Evolutionary conservation across 345 rosid species (phyloP), one percentile per base, ranked within the genome.

Genomic region (Camelina sativa): DNA sequence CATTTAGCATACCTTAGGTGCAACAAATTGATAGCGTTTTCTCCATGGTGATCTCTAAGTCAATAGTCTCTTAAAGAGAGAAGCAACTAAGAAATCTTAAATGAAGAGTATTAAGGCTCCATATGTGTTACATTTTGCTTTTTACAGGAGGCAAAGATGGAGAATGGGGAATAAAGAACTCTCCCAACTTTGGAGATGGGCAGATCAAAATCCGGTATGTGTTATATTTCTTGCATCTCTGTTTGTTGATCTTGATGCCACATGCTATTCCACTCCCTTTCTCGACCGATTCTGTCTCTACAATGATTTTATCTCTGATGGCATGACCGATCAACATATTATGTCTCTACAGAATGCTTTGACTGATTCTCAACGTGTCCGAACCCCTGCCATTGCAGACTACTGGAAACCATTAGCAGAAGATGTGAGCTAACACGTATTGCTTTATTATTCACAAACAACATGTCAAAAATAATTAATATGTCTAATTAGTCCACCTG

Each of bases 101-200:
- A 55, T 44, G 4, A 58, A 46, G 38, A 30, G 12, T 58, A 59
- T 51, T 20, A 41, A 65, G 17, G 17, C 50, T 72, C 69, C 51
- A 15, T 19, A 7, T 57, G 30, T 28, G 34, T 51, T 43, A 15
- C 47, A 4, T 48, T 63, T 73, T 69, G 11, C 67, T 75, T 85
- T 59, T 79, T 30, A 28, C 87, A 95, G 98, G 76, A 87, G 76
- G 77, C 92, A 87, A 50, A 89, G 97, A 76, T 92, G 96, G 93
- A 91, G 98, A 74, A 56, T 95, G 56, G 98, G 99, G 34, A 95
- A 95, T 69, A 95, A 86, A 84, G 99, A 95, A 83, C 92, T 95
- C 78, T 92, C 99, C 17, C 99, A 92, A 72, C 80, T 95, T 66
- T 95, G 99, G 99, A 90, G 92, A 79, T 95, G 97, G 99, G 89